A percentile compares a stretch with the other conserved stretches of the same genome.
Evolutionary conservation across 176 grass and related monocot species (phyloP).

Genomic region (Paspalum notatum): DNA sequence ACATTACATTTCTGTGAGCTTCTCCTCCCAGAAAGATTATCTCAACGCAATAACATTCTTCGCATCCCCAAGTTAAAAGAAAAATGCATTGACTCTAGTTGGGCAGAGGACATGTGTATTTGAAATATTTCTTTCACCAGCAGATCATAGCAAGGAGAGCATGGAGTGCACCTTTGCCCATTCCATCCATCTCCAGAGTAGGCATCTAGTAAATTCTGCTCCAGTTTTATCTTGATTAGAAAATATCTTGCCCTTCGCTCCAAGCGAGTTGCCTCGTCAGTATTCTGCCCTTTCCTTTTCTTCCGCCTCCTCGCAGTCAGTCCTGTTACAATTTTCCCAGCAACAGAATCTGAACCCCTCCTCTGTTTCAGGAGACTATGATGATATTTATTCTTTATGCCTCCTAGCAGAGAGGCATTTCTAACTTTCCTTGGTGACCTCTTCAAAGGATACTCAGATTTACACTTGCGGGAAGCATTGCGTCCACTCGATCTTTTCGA

Average conservation of each 20-base stretch:
- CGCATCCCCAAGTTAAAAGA: background rate
- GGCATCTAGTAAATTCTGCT: conserved; percentile 93
- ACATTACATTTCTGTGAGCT: background rate
- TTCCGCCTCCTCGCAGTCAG: conserved; percentile 42
- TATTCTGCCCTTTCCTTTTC: conserved; percentile 57
- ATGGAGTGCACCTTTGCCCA: conserved; percentile 65
- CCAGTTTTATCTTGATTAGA: conserved; percentile 82
- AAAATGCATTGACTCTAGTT: conserved; percentile 10
- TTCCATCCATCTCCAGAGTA: conserved; percentile 99
- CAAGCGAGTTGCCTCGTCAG: conserved; percentile 75
- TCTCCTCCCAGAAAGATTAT: conserved; percentile 4
- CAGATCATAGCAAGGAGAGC: conserved; percentile 18
- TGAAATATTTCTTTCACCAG: conserved; percentile 11
- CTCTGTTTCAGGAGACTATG: conserved; percentile 35
- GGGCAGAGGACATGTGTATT: conserved; percentile 20
- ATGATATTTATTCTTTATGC: conserved; percentile 50
- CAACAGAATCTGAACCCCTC: conserved; percentile 41
- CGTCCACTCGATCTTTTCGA: conserved; percentile 34
- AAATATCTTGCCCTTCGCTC: conserved; percentile 84
- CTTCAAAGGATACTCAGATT: conserved; percentile 46
- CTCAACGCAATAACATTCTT: background rate
- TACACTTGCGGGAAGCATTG: conserved; percentile 53
- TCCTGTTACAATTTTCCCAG: conserved; percentile 47
- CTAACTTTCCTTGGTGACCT: conserved; percentile 45
- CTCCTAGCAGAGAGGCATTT: conserved; percentile 41